These are phyloP conservation scores for Phytophthora lateralis DNA, from an alignment of 352 stramenopile genomes.

Conservation along the genomic window DNA sequence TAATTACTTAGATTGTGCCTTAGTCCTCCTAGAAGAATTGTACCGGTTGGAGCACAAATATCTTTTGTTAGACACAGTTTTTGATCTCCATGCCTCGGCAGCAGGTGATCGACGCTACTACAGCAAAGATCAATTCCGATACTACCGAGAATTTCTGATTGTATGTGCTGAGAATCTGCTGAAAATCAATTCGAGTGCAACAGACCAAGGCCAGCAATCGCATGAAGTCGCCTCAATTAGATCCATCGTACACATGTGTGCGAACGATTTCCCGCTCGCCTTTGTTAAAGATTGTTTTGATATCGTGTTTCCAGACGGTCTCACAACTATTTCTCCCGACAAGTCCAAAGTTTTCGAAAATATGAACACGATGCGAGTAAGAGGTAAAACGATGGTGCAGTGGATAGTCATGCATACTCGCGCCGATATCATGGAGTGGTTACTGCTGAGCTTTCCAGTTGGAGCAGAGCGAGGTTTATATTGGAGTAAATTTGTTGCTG, in stretches of 20 bases:
- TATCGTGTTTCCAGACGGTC: background rate
- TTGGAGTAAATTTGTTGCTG: conserved; percentile 25
- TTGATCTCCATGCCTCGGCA: conserved; percentile 20
- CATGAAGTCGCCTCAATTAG: conserved; percentile 5
- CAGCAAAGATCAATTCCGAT: background rate
- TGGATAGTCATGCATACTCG: conserved; percentile 37
- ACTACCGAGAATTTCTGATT: conserved; percentile 25
- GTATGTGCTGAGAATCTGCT: conserved; percentile 31
- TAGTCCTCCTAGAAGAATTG: conserved; percentile 29
- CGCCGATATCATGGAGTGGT: conserved; percentile 27
- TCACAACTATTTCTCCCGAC: background rate
- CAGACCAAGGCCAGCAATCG: background rate
- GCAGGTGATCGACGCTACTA: background rate
- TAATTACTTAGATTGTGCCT: conserved; percentile 34
- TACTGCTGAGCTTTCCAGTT: conserved; percentile 9
- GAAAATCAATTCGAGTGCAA: background rate
- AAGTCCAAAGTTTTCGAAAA: background rate
- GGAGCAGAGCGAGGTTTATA: conserved; percentile 16
- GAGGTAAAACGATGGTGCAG: conserved; percentile 30
- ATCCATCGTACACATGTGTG: conserved; percentile 34
- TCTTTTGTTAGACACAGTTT: conserved; percentile 32
- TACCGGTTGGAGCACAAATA: background rate
- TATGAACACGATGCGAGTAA: conserved; percentile 23
- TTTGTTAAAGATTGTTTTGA: conserved; percentile 18
- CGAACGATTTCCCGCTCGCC: conserved; percentile 30